Evolutionary conservation across 305 asterid species (phyloP), one percentile per base, ranked within the genome.

Genomic region (Rubia tinctorum): DNA sequence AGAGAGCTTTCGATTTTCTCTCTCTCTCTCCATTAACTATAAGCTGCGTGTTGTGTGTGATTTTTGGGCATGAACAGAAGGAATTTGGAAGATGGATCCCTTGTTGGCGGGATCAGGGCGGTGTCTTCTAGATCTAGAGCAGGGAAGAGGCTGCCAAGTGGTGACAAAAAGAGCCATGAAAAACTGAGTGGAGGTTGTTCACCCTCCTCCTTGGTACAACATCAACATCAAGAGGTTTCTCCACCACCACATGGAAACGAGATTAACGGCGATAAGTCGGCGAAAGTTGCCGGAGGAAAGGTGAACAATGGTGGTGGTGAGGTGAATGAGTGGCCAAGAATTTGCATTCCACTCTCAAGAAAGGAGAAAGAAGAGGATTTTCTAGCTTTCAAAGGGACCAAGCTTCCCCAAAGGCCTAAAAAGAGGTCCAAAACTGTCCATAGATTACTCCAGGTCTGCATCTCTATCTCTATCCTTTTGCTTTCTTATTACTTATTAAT

Each of bases 391-490:
- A 79, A 79, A 75, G 82, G 82, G 71, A 74, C 79, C 2, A 79
- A 79, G 53, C 82, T 79, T 75, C 82, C 82, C 34, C 79, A 79
- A 22, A 75, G 82, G 75, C 82, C 82, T 47, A 79, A 79, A 47
- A 79, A 75, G 34, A 79, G 82, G 61, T 67, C 82, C 40, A 79
- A 79, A 68, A 71, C 74, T 18, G 43, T 79, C 27, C 79, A 79
- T 59, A 79, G 77, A 75, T 65, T 66, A 2, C 76, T 75, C 12
- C 82, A 75, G 82, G 82, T 79, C 47, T 72, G 12, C 47, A 30
- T 63, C 39, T 30, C 63, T 58, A 7, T 58, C 20, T 9, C 34
- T 23, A 9, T 20, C 8, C 22, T 51, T 51, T 51, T 51, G 59
- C 59, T 51, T 51, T 51, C 6, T 17, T 51, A 5, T 51, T 27